Percentiles rank a stretch among this genome's conserved stretches.
Conservation (phyloP, 495 filamentous ascomycete species). For the Penicillium goetzii region DNA sequence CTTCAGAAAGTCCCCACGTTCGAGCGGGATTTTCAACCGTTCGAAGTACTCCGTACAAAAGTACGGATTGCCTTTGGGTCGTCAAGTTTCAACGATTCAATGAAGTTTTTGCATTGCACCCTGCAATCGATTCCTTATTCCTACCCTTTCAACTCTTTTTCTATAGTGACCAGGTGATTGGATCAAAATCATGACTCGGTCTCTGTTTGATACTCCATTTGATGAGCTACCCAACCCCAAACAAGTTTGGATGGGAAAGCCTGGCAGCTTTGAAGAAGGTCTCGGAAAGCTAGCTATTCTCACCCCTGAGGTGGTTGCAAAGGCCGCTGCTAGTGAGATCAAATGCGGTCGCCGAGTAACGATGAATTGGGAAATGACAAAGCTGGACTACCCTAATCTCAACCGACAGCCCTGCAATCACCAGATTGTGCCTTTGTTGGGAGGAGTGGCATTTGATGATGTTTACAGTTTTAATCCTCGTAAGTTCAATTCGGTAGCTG, state of each 20-base stretch:
- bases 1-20: conserved; percentile 6
- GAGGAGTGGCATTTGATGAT: conserved; percentile 60
- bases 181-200: conserved; percentile 21
- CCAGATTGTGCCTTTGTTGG: conserved; percentile 45
- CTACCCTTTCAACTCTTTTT: background rate
- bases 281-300: conserved; percentile 47
- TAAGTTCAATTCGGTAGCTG: conserved; percentile 16
- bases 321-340: conserved; percentile 42
- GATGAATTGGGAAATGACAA: conserved; percentile 50
- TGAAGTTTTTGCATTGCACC: background rate
- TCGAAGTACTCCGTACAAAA: conserved; percentile 9
- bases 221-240: conserved; percentile 47
- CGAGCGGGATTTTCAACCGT: background rate
- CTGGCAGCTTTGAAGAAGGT: conserved; percentile 48
- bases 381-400: conserved; percentile 49
- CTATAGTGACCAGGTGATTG: too few relatives aligned
- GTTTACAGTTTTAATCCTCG: conserved; percentile 69
- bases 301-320: conserved; percentile 46
- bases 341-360: conserved; percentile 43
- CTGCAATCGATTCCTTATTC: background rate
- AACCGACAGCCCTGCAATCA: conserved; percentile 47
- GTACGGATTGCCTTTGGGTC: background rate
- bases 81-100: background rate
- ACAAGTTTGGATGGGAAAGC: conserved; percentile 48
- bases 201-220: conserved; percentile 39